Evolutionary conservation across 1,139 yeast genomes (phyloP).

Genomic region (Candida mesenterica): DNA sequence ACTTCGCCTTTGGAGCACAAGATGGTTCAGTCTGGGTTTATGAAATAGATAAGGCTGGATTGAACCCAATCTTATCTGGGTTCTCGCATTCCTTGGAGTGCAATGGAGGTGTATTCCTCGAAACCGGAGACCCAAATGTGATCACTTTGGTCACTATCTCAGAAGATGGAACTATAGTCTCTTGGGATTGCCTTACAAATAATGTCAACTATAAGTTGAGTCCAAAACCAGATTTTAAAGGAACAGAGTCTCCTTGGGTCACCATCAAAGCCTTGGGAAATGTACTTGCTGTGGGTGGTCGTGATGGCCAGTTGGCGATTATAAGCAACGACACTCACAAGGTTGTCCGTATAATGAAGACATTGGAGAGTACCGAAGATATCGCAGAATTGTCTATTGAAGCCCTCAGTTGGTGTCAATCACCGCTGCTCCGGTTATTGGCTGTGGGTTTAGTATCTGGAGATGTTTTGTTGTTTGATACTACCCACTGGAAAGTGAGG

Average conservation of each 20-base stretch:
- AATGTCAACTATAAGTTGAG: slow-evolving; percentile 64
- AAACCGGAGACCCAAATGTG: slow-evolving; percentile 58
- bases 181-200: slow-evolving; percentile 87
- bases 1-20: slow-evolving; percentile 89
- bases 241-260: slow-evolving; percentile 86
- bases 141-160: slow-evolving; percentile 71
- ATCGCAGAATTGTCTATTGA: slow-evolving; percentile 80
- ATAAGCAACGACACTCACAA: slow-evolving; percentile 73
- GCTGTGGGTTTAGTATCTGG: slow-evolving; percentile 93
- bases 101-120: slow-evolving; percentile 72
- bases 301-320: slow-evolving; percentile 81
- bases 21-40: slow-evolving; percentile 97
- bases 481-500: slow-evolving; percentile 84
- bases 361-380: slow-evolving; percentile 61
- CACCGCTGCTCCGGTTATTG: slow-evolving; percentile 53
- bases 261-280: slow-evolving; percentile 47
- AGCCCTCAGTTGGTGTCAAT: slow-evolving; percentile 77
- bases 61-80: slow-evolving; percentile 75
- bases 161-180: slow-evolving; percentile 84
- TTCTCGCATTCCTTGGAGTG: slow-evolving; percentile 78
- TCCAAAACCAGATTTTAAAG: slow-evolving; percentile 61
- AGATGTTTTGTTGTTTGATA: slow-evolving; percentile 74
- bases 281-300: slow-evolving; percentile 70
- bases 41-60: slow-evolving; percentile 61
- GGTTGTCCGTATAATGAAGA: slow-evolving; percentile 61